Conservation (phyloP, 2,329 filamentous ascomycete species). For the Aureobasidium uvarum region DNA sequence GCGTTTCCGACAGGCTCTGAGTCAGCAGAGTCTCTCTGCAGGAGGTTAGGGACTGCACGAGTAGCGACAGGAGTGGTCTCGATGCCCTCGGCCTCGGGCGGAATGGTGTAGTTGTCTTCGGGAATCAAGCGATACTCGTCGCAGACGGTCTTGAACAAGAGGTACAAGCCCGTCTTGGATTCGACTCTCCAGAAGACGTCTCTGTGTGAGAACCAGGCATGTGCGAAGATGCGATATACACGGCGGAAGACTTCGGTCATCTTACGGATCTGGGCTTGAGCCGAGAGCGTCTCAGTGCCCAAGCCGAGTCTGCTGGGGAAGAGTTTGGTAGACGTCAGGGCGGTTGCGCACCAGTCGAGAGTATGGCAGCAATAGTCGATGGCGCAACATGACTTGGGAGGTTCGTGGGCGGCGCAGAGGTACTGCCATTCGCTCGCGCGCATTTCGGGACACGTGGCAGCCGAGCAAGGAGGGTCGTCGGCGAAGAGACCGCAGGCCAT, state of each 20-base stretch:
- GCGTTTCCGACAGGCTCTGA: constrained; percentile 41
- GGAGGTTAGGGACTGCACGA: not conserved
- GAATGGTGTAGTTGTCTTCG: constrained; percentile 93
- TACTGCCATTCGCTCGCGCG: constrained; percentile 99
- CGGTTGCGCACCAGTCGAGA: constrained; percentile 94
- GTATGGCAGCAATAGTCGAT: constrained; percentile 99
- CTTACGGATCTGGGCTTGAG: constrained; percentile 67
- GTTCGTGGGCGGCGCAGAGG: constrained; percentile 94
- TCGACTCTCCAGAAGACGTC: constrained; percentile 95
- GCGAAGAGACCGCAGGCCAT: constrained; percentile 91
- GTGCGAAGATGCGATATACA: constrained; percentile 94
- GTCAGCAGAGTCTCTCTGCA: constrained; percentile 29
- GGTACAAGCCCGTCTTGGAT: constrained; percentile 83
- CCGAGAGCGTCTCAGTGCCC: constrained; percentile 42
- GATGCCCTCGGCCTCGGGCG: constrained; percentile 84
- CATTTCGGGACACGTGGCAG: constrained; percentile 93
- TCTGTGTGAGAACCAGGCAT: constrained; percentile 97
- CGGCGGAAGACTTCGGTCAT: constrained; percentile 93
- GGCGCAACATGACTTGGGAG: constrained; percentile 93
- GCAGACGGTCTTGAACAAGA: constrained; percentile 96
- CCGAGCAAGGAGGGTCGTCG: constrained; percentile 84
- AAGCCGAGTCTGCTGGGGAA: constrained; percentile 81
- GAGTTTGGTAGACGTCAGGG: constrained; percentile 89
- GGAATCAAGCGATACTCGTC: constrained; percentile 87
- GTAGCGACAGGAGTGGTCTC: constrained; percentile 47